phyloP scores from a whole-genome alignment of 441 rosid genomes.

The Daphne laureola region DNA sequence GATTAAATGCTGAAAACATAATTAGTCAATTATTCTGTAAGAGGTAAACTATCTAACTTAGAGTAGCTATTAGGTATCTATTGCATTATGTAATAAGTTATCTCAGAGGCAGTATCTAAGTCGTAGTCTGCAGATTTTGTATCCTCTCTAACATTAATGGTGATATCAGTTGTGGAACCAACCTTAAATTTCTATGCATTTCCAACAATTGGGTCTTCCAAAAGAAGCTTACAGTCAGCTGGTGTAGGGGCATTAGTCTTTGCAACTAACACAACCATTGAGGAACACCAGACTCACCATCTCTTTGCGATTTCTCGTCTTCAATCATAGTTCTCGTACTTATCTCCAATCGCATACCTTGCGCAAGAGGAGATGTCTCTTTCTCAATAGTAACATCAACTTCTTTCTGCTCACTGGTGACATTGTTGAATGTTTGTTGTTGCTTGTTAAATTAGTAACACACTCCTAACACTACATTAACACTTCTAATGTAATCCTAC shows the following conservation, averaged over 20 bases:
- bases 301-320: constrained; percentile 11
- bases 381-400: constrained; percentile 12
- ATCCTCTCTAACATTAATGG: constrained; percentile 2
- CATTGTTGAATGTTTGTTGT: constrained; percentile 10
- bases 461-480: no score
- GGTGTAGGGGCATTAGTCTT: constrained; percentile 13
- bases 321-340: constrained; percentile 21
- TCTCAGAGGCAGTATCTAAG: no score
- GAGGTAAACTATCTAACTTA: no score
- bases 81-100: no score
- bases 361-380: constrained; percentile 17
- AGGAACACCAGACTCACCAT: constrained; percentile 13
- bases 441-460: no score
- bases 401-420: constrained; percentile 21
- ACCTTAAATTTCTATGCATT: constrained; percentile 18
- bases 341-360: constrained; percentile 29
- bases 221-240: constrained; percentile 15
- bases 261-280: constrained; percentile 17
- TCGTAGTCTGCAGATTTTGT: no score
- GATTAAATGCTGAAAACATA: no score
- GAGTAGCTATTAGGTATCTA: no score
- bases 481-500: no score
- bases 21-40: no score
- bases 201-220: constrained; percentile 22
- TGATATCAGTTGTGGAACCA: constrained; percentile 7